Evolutionary conservation across 2,329 filamentous ascomycete genomes (phyloP).

Genomic region (Cytospora mali): DNA sequence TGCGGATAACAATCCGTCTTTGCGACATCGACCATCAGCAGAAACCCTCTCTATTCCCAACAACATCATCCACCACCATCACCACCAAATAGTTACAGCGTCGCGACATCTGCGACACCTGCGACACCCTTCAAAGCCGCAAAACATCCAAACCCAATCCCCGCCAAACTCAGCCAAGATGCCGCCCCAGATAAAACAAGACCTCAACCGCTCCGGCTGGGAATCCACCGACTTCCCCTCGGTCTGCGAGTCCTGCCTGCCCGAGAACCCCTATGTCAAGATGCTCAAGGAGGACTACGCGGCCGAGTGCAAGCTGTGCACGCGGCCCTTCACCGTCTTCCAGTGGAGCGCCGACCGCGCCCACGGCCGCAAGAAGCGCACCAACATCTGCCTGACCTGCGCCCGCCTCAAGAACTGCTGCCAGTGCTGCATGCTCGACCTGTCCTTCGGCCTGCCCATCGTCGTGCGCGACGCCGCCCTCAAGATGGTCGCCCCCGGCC

Average conservation of each 20-base stretch:
- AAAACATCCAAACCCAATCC: not conserved
- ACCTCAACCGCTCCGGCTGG: conserved; percentile 94
- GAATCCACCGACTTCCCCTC: conserved; percentile 90
- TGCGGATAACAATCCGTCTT: not conserved
- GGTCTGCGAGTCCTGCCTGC: conserved; percentile 89
- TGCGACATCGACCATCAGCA: not conserved
- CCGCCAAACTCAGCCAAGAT: conserved; percentile 48
- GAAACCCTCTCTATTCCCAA: not conserved
- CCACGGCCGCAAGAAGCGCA: conserved; percentile 83
- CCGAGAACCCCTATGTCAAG: conserved; percentile 96
- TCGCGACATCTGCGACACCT: not conserved
- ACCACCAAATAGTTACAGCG: not conserved
- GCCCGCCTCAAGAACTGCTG: conserved; percentile 98
- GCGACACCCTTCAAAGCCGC: no score
- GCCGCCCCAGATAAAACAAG: conserved; percentile 93
- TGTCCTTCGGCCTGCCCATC: conserved; percentile 93
- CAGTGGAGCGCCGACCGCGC: conserved; percentile 93
- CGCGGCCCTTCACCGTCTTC: conserved; percentile 93
- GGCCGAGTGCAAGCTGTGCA: conserved; percentile 85
- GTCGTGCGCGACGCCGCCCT: conserved; percentile 93
- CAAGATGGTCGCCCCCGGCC: conserved; percentile 96
- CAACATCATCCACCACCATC: no score
- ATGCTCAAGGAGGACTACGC: conserved; percentile 98
- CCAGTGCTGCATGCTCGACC: conserved; percentile 97
- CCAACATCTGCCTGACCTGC: conserved; percentile 95